Conservation (phyloP, 257 asterid genomes). For the Solanum habrochaites region DNA sequence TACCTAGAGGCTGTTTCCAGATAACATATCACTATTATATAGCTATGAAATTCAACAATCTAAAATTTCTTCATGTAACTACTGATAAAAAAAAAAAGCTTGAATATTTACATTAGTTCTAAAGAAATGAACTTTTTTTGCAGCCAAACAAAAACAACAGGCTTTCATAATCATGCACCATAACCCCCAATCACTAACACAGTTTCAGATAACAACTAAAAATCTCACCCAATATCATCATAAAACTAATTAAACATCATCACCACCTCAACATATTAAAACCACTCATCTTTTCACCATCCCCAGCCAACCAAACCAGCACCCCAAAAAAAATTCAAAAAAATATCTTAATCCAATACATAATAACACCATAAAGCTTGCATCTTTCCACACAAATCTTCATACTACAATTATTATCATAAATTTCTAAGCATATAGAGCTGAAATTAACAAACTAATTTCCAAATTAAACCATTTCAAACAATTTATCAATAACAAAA, state of each 20-base stretch:
- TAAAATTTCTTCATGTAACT: background rate
- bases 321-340: background rate
- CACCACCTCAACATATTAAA: background rate
- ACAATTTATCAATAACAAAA: background rate
- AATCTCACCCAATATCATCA: background rate
- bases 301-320: background rate
- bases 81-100: background rate
- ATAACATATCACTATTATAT: background rate
- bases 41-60: background rate
- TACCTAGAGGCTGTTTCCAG: background rate
- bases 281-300: background rate
- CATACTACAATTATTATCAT: background rate
- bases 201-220: background rate
- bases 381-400: background rate
- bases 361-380: background rate
- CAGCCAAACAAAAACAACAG: background rate
- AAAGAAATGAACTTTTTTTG: background rate
- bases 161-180: background rate
- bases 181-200: background rate
- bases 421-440: background rate
- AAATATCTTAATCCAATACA: background rate
- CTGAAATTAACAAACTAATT: background rate
- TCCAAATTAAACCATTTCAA: background rate
- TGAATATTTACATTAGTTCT: background rate
- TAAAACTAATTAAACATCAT: background rate